Percentiles rank a stretch among this genome's conserved stretches.
phyloP scores from a whole-genome alignment of 306 rosid genomes.

The Prunus mume region DNA sequence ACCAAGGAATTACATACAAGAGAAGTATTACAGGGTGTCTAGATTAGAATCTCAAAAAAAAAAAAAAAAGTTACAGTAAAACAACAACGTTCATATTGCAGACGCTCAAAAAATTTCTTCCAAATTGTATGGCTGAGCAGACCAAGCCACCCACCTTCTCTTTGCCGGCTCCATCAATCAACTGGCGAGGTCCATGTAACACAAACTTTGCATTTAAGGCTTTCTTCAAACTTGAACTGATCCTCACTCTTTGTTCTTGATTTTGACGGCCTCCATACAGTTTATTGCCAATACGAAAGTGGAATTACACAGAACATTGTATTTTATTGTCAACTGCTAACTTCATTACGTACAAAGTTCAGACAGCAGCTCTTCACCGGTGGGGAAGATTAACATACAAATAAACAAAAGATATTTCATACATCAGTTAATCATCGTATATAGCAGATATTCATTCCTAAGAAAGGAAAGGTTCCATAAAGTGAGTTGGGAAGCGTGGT shows the following conservation, averaged over 20 bases:
- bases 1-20: not conserved
- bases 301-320: not conserved
- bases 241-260: not conserved
- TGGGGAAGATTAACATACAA: not conserved
- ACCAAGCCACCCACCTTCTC: no score
- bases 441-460: not conserved
- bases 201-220: not conserved
- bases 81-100: not conserved
- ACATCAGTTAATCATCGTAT: not conserved
- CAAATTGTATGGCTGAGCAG: not conserved
- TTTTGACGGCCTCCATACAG: not conserved
- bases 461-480: not conserved
- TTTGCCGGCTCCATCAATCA: not conserved
- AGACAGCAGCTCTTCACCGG: not conserved
- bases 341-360: not conserved
- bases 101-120: not conserved
- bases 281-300: not conserved
- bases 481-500: not conserved
- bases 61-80: not conserved
- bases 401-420: not conserved
- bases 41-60: not conserved
- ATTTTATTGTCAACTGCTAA: not conserved
- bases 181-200: not conserved
- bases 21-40: not conserved
- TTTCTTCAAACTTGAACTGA: not conserved